These are phyloP conservation scores for Phytophthora hibernalis DNA, from an alignment of 352 stramenopile species.

Conservation along the genomic window DNA sequence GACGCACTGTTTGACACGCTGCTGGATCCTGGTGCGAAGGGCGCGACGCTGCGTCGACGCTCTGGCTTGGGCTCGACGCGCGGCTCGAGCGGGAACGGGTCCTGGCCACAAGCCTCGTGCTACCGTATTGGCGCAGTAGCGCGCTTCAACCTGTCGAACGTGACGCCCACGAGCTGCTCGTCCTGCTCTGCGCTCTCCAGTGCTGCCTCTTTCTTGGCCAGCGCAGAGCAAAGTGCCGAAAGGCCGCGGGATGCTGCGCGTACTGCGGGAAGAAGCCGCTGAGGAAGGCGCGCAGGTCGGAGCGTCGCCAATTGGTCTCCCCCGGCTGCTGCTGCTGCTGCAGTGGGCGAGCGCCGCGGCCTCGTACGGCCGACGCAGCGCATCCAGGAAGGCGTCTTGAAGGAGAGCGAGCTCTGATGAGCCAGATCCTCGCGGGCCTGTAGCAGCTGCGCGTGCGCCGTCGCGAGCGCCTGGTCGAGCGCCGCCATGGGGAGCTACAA, in stretches of 20 bases:
- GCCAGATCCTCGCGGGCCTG: slow-evolving; percentile 33
- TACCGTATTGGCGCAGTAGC: slow-evolving; percentile 42
- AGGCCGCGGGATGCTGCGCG: slow-evolving; percentile 23
- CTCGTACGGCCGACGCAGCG: slow-evolving; percentile 38
- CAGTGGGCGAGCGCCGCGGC: slow-evolving; percentile 2
- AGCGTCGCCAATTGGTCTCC: slow-evolving; percentile 32
- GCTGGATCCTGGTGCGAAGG: slow-evolving; percentile 12
- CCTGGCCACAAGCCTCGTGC: slow-evolving; percentile 44
- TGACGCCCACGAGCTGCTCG: slow-evolving; percentile 18
- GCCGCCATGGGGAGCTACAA: slow-evolving; percentile 21
- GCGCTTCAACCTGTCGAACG: slow-evolving; percentile 50
- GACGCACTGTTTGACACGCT: slow-evolving; percentile 13
- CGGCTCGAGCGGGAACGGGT: slow-evolving; percentile 43
- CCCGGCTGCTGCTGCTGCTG: slow-evolving; percentile 11
- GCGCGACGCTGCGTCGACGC: slow-evolving; percentile 23
- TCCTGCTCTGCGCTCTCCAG: neutral
- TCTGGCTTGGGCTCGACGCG: slow-evolving; percentile 30
- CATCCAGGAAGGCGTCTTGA: slow-evolving; percentile 56
- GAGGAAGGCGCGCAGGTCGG: slow-evolving; percentile 43
- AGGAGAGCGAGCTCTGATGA: slow-evolving; percentile 18
- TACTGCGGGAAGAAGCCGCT: slow-evolving; percentile 48
- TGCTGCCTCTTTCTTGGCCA: slow-evolving; percentile 2
- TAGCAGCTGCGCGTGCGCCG: slow-evolving; percentile 27
- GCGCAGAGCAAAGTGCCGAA: slow-evolving; percentile 37
- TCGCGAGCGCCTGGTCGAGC: slow-evolving; percentile 30